A percentile compares a stretch with the other conserved stretches of the same genome.
These are phyloP conservation scores for Crucihimalaya himalaica DNA, from an alignment of 345 rosid genomes.

Conservation along the genomic window DNA sequence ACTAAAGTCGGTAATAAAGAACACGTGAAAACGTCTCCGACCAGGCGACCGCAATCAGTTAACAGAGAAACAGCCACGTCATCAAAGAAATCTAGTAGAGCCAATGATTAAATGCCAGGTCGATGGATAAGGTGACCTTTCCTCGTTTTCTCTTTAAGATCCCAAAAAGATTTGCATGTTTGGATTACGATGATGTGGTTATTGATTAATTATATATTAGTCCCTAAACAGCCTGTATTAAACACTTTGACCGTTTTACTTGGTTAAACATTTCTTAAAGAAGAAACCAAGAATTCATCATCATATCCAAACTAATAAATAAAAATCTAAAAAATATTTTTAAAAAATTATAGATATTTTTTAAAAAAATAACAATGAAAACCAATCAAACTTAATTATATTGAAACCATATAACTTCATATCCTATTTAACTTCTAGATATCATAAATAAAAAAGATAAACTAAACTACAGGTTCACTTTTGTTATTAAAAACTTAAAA, in stretches of 20 bases:
- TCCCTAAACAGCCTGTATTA: not conserved
- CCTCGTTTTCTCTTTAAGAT: constrained; percentile 28
- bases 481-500: not conserved
- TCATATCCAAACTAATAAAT: not conserved
- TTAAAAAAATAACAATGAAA: not conserved
- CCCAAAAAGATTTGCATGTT: constrained; percentile 36
- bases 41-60: constrained; percentile 41
- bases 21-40: constrained; percentile 56
- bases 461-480: not conserved
- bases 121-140: constrained; percentile 34
- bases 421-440: not conserved
- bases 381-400: too few species aligned
- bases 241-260: not conserved
- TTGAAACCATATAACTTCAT: not conserved
- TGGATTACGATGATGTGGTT: not conserved
- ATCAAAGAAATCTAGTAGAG: constrained; percentile 42
- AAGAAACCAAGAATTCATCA: not conserved
- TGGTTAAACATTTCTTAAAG: not conserved
- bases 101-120: constrained; percentile 44
- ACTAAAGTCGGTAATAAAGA: constrained; percentile 30
- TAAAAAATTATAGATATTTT: not conserved
- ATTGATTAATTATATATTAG: not conserved
- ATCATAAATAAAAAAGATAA: not conserved
- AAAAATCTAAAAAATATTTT: not conserved
- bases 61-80: constrained; percentile 44